Evolutionary conservation across 257 asterid genomes (phyloP).

Genomic region (Anisodus tanguticus): DNA sequence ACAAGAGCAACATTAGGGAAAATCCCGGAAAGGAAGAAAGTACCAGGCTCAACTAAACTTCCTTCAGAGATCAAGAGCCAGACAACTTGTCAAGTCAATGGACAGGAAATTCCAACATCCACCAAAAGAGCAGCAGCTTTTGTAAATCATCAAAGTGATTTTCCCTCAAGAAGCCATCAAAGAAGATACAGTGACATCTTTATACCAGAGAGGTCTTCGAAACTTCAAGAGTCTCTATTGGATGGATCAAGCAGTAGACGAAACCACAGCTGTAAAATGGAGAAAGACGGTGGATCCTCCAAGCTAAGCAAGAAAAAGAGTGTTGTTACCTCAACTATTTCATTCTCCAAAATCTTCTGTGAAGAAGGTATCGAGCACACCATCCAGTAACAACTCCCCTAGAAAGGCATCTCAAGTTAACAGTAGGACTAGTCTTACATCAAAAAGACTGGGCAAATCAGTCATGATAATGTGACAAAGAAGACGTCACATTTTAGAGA

Average conservation of each 20-base stretch:
- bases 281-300: neutral
- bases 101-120: constrained; percentile 18
- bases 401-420: constrained; percentile 16
- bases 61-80: constrained; percentile 26
- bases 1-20: constrained; percentile 12
- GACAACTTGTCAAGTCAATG: neutral
- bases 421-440: constrained; percentile 20
- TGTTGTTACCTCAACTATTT: neutral
- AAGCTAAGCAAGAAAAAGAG: constrained; percentile 1
- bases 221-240: constrained; percentile 4
- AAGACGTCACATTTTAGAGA: constrained; percentile 15
- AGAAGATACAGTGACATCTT: constrained; percentile 26
- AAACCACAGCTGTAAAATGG: constrained; percentile 14
- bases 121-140: neutral
- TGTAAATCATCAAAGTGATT: neutral
- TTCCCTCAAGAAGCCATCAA: constrained; percentile 1
- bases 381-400: neutral
- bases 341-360: constrained; percentile 21
- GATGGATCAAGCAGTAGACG: neutral
- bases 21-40: neutral
- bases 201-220: constrained; percentile 12
- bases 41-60: constrained; percentile 3
- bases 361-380: constrained; percentile 7
- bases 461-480: neutral
- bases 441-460: neutral